Evolutionary conservation across 2,329 filamentous ascomycete species (phyloP), one percentile per base, ranked within the genome.

Genomic region (Penicillium sp.): DNA sequence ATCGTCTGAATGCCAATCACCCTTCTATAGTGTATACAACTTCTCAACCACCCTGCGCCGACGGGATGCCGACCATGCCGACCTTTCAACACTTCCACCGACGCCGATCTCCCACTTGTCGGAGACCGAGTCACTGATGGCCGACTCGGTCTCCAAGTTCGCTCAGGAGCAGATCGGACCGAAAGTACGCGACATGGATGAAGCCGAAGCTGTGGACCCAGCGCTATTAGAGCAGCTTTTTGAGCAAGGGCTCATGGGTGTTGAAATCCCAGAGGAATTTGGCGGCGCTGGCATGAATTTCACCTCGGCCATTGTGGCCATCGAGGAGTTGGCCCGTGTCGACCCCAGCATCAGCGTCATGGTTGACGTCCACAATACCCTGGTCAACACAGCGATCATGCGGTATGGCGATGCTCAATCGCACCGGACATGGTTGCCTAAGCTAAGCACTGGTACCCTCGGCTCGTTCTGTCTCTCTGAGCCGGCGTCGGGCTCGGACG

Each of bases 201-300:
- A 98, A 74, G 82, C 83, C 18, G 92, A 98, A 73, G 68, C 76
- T 41, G 96, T 98, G 92, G 92, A 96, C 64, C 81, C 86, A 0
- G 64, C 75, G 1, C 68, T 98, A 6, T 84, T 98, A 4, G 88
- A 95, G 71, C 85, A 92, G 68, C 77, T 95, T 35, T 98, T 98
- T 57, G 92, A 98, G 72, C 89, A 96, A 63, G 92, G 92, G 0
- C 73, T 98, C 33, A 98, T 98, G 92, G 84, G 88, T 45, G 77
- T 98, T 48, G 92, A 98, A 71, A 95, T 98, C 41, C 90, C 92
- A 11, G 92, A 98, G 67, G 89, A 95, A 66, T 98, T 83, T 61
- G 92, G 92, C 44, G 92, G 92, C 44, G 86, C 90, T 0, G 92
- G 89, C 53, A 96, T 98, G 92, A 95, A 95, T 76, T 98, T 98